Evolutionary conservation across 2,329 filamentous ascomycete species (phyloP).

Genomic region (Orbilia oligospora): DNA sequence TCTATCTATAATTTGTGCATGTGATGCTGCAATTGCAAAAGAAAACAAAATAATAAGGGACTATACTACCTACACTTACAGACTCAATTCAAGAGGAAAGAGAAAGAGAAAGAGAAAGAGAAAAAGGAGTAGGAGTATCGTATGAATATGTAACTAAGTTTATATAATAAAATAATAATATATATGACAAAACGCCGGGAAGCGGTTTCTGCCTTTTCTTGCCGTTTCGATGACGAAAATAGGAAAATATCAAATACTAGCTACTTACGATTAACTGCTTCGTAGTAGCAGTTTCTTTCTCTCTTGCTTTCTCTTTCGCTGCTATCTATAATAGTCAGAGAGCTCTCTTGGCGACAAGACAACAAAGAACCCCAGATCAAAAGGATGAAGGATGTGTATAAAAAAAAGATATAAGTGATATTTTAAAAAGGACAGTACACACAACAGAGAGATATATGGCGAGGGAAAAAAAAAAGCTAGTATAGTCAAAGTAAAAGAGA

Average conservation of each 20-base stretch:
- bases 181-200: slow-evolving; percentile 6
- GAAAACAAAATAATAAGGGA: too few species aligned
- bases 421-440: slow-evolving; percentile 35
- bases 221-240: not conserved
- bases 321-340: slow-evolving; percentile 10
- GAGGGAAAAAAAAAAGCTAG: not conserved
- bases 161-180: slow-evolving; percentile 2
- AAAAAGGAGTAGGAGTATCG: not conserved
- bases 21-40: slow-evolving; percentile 13
- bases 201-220: not conserved
- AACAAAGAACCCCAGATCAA: slow-evolving; percentile 5
- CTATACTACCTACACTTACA: slow-evolving; percentile 26
- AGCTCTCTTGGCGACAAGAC: slow-evolving; percentile 6
- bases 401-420: slow-evolving; percentile 61
- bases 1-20: slow-evolving; percentile 36
- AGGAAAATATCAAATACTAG: not conserved
- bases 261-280: slow-evolving; percentile 14
- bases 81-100: slow-evolving; percentile 23
- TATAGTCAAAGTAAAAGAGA: slow-evolving; percentile 27
- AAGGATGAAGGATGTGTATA: slow-evolving; percentile 62
- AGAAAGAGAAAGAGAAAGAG: not conserved
- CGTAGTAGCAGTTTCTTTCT: slow-evolving; percentile 7
- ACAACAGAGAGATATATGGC: slow-evolving; percentile 20
- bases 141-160: slow-evolving; percentile 20
- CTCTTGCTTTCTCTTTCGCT: not conserved